Conservation (phyloP, 441 rosid genomes). For the Eruca vesicaria region DNA sequence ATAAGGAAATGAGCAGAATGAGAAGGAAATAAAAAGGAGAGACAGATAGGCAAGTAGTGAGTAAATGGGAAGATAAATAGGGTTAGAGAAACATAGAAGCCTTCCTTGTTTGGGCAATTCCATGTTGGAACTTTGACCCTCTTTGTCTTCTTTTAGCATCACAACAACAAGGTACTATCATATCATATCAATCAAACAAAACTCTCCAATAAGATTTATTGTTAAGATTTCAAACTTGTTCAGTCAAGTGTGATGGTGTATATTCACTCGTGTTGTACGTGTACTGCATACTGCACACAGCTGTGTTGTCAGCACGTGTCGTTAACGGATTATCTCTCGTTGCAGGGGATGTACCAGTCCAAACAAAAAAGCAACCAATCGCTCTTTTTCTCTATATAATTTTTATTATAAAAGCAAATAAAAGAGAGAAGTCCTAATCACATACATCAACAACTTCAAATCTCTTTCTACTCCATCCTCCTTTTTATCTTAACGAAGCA, state of each 20-base stretch:
- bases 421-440: not conserved
- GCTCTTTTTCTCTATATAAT: not conserved
- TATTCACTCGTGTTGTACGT: conserved; percentile 4
- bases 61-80: conserved; percentile 22
- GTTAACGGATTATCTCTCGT: conserved; percentile 10
- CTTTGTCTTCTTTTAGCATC: conserved; percentile 17
- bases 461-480: not conserved
- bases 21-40: too few species aligned
- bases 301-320: conserved; percentile 30
- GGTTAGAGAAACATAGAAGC: conserved; percentile 24
- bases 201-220: not conserved
- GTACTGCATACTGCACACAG: conserved; percentile 20
- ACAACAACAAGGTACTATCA: conserved; percentile 11
- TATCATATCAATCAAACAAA: not conserved
- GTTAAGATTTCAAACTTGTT: not conserved
- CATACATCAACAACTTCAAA: not conserved
- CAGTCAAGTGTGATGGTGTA: not conserved
- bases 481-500: not conserved
- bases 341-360: conserved; percentile 20
- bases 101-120: conserved; percentile 21
- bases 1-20: not conserved
- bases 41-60: conserved; percentile 10
- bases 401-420: not conserved
- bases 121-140: conserved; percentile 23
- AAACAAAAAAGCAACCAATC: conserved; percentile 23